Evolutionary conservation across 257 asterid genomes (phyloP), one percentile per base, ranked within the genome.

Genomic region (Verbascum thapsus): DNA sequence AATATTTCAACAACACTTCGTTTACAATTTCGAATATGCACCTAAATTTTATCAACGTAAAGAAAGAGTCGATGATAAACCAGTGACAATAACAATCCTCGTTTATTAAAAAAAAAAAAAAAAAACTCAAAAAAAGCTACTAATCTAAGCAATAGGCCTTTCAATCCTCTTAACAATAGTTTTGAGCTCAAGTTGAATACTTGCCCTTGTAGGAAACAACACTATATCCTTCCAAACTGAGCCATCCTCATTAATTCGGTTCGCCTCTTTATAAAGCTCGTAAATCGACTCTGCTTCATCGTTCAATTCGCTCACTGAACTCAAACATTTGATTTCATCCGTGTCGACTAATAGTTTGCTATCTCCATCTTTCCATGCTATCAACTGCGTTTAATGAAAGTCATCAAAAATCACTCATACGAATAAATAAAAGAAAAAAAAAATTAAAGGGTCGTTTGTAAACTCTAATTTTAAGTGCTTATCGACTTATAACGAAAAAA

Each of bases 281-380:
- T 58, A 66, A 48, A 92, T 82, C 6, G 90, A 83, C 44, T 85
- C 96, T 23, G 99, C 97, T 47, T 87, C 95, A 0, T 87, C 90
- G n/a, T 89, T 87, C 88, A 92, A 35, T 8, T 54, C 75, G 69
- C 80, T 66, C 4, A 87, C 95, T 8, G 75, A 54, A 10, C 67
- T 74, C 70, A 92, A 72, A 38, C 87, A 83, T n/a, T 78, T 76
- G 76, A 89, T 80, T 6, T 83, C 91, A 2, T 80, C 85, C 0
- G 76, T 85, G 43, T 89, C 95, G 6, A 92, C 83, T 20, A 89
- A 61, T 35, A 92, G 58, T 0, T 79, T 89, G 85, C 83, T 74
- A 16, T 72, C 83, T 64, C 91, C 94, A 63, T 84, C 96, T 75
- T 90, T 92, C 99, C 99, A 89, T 50, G 94, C 97, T 61, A 89